phyloP scores from a whole-genome alignment of 1,139 yeast genomes.

The Protomyces arabidopsidicola region DNA sequence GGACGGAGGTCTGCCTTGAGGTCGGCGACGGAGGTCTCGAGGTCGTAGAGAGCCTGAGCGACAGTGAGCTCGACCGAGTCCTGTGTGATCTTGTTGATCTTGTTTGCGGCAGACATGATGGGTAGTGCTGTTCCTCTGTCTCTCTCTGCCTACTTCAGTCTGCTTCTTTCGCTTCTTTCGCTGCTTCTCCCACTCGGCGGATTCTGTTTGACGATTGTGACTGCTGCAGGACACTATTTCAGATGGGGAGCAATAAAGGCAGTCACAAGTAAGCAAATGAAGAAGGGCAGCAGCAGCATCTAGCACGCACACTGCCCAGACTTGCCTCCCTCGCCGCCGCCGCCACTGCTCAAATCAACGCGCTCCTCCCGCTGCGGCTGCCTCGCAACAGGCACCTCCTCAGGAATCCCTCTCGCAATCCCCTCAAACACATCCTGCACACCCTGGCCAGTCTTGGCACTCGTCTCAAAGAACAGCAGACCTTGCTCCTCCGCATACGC shows the following conservation, averaged over 20 bases:
- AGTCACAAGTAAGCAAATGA: neutral
- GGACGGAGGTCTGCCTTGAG: constrained; percentile 97
- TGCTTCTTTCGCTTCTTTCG: too few species aligned
- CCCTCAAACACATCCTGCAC: constrained; percentile 89
- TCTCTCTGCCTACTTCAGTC: neutral
- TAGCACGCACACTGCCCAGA: constrained; percentile 24
- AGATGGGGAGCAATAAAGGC: too few species aligned
- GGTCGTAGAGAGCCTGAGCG: constrained; percentile 97
- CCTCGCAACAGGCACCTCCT: constrained; percentile 7
- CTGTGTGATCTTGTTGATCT: constrained; percentile 72
- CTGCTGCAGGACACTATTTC: neutral
- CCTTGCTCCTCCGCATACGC: constrained; percentile 79
- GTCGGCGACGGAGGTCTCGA: constrained; percentile 90
- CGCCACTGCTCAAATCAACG: constrained; percentile 16
- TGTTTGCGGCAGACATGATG: constrained; percentile 90
- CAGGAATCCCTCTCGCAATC: constrained; percentile 50
- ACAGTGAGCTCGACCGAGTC: constrained; percentile 98
- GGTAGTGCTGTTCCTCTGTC: neutral
- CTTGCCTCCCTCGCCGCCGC: constrained; percentile 5
- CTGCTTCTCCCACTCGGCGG: neutral
- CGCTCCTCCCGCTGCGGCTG: constrained; percentile 20
- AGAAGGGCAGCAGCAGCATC: neutral
- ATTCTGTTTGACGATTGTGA: neutral
- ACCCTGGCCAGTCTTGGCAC: constrained; percentile 88
- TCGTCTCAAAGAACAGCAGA: constrained; percentile 83